A percentile compares a stretch with the other conserved stretches of the same genome.
Conservation (phyloP, 2,329 filamentous ascomycete species). For the Parafenestella ontariensis region DNA sequence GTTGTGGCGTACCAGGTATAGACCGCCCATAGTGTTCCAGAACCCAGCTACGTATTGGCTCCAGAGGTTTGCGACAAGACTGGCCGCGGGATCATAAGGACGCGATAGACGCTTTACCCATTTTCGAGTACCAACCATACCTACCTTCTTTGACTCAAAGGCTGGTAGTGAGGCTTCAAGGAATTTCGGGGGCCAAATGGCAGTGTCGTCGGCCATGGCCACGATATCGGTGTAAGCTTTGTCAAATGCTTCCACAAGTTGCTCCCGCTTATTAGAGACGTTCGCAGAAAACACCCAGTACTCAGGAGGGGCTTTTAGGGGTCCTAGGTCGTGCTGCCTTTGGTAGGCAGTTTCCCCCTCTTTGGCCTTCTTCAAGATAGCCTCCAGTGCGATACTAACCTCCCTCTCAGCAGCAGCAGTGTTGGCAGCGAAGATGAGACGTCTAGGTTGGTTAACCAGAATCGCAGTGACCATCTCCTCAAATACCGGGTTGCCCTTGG, state of each 20-base stretch:
- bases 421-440: conserved; percentile 28
- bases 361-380: conserved; percentile 1
- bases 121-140: conserved; percentile 33
- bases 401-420: conserved; percentile 1
- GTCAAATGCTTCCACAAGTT: conserved; percentile 16
- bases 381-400: conserved; percentile 2
- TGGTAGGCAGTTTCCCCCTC: conserved; percentile 16
- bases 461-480: conserved; percentile 17
- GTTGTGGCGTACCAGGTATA: conserved; percentile 45
- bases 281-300: conserved; percentile 14
- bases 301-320: neutral
- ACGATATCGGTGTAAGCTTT: conserved; percentile 16
- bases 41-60: conserved; percentile 19
- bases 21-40: conserved; percentile 30
- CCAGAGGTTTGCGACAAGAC: conserved; percentile 4
- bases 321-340: neutral
- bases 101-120: conserved; percentile 24
- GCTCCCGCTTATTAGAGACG: conserved; percentile 28
- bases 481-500: conserved; percentile 8
- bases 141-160: conserved; percentile 23
- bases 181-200: conserved; percentile 23
- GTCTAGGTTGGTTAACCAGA: conserved; percentile 17
- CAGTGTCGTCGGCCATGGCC: conserved; percentile 28
- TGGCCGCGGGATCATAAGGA: neutral
- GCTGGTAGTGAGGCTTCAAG: conserved; percentile 23